Base-by-base conservation (phyloP, 2,329 filamentous ascomycete genomes). In the Trichoderma asperellum region DNA sequence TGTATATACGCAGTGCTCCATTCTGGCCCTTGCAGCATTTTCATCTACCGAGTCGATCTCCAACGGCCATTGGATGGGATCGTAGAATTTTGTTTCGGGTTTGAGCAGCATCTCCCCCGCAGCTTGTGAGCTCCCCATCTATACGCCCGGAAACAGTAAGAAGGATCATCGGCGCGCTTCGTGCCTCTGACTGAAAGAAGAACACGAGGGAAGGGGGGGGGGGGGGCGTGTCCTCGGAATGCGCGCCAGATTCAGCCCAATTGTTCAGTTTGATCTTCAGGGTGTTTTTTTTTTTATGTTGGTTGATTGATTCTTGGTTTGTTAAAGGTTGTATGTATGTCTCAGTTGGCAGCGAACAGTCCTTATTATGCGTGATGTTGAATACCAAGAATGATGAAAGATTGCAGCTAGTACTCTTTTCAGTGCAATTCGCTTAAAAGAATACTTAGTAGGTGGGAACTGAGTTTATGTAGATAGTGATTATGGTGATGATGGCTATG, bases 141-240 rank as follows among this genome's bases (percentile, higher is more conserved):
- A 49, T 43, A 49, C 29, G 63, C 63, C 40, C 53, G 55, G 21
- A 58, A 52, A 27, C 27, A 40, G 55, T 21, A 52, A 58, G 57
- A 47, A 32, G 29, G 37, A 58, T 66, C 63, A 66, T 66, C 40
- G 47, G 24, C 24, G 53, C 63, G 55, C 63, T 52, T 21, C 40
- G 35, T 58, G 29, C 18, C 40, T 21, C 37, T 16, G 35, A n/a
- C 35, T 52, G 35, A 27, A 24, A 35, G 12, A 65, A 11, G 62
- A 34, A 55, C 34, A 56, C 5, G 27, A 57, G 55, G 55, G 29
- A n/a, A n/a, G 24, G 4, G 2, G 5, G 4, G 8, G 2, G n/a
- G 49, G 35, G 61, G 61, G 49, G 61, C 34, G 52, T 65, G 63
- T 18, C 37, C 8, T n/a, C 27, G 35, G 35, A 12, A 35, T 43